These are phyloP conservation scores for Ascochyta viciae-villosae DNA, from an alignment of 2,329 filamentous ascomycete genomes.

Conservation along the genomic window DNA sequence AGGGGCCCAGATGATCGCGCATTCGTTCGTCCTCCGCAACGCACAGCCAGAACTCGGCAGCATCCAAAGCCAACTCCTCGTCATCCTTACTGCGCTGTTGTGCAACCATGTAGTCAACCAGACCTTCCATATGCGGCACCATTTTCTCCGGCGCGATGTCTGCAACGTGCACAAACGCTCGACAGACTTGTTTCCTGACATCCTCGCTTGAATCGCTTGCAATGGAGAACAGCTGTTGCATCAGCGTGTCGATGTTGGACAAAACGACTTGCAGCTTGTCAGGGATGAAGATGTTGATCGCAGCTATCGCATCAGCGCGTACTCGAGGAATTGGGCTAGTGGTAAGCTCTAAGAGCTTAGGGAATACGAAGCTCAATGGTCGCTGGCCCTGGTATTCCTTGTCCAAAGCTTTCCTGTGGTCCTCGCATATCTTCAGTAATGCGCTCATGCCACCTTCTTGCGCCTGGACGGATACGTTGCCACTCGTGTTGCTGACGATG, in stretches of 20 bases:
- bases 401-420: constrained; percentile 86
- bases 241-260: constrained; percentile 78
- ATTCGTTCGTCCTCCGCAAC: constrained; percentile 86
- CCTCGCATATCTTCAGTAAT: constrained; percentile 94
- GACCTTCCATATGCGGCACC: constrained; percentile 81
- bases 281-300: constrained; percentile 91
- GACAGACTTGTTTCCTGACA: constrained; percentile 90
- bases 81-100: constrained; percentile 86
- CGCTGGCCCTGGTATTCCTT: constrained; percentile 87
- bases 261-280: constrained; percentile 83
- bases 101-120: constrained; percentile 91
- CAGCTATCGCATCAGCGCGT: constrained; percentile 77
- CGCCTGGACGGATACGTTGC: constrained; percentile 71
- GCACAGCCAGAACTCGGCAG: constrained; percentile 96
- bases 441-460: constrained; percentile 96
- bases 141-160: constrained; percentile 91
- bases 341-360: constrained; percentile 88
- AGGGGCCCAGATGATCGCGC: constrained; percentile 77
- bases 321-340: constrained; percentile 78
- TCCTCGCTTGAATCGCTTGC: constrained; percentile 79
- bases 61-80: constrained; percentile 89
- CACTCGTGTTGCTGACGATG: constrained; percentile 75
- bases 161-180: constrained; percentile 89
- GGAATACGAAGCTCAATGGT: constrained; percentile 86
- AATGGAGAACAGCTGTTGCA: constrained; percentile 83